phyloP scores from a whole-genome alignment of 495 filamentous ascomycete genomes.

The Cenococcum geophilum region DNA sequence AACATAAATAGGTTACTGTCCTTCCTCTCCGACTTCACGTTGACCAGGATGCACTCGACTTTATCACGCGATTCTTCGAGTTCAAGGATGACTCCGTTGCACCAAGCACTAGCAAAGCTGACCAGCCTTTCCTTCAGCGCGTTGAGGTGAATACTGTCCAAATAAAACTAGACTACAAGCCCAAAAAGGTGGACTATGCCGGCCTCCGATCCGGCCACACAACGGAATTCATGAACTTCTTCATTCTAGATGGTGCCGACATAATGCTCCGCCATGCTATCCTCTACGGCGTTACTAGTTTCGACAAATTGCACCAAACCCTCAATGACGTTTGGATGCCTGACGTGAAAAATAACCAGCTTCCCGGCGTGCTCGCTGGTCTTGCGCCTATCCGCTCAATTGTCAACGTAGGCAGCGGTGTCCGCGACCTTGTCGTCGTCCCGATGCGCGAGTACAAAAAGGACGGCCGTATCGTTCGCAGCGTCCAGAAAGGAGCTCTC shows the following conservation, averaged over 20 bases:
- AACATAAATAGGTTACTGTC: constrained; percentile 55
- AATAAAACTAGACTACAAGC: constrained; percentile 92
- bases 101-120: constrained; percentile 46
- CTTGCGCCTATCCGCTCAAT: constrained; percentile 83
- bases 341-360: constrained; percentile 83
- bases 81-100: constrained; percentile 76
- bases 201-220: constrained; percentile 96
- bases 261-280: constrained; percentile 85
- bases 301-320: constrained; percentile 77
- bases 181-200: constrained; percentile 90
- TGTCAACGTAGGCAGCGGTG: constrained; percentile 81
- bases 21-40: constrained; percentile 89
- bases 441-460: constrained; percentile 90
- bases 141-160: constrained; percentile 78
- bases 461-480: constrained; percentile 85
- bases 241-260: constrained; percentile 81
- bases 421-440: constrained; percentile 78
- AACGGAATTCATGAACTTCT: constrained; percentile 98
- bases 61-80: constrained; percentile 94
- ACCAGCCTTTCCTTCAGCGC: constrained; percentile 84
- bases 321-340: constrained; percentile 98
- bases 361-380: constrained; percentile 81
- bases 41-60: constrained; percentile 96
- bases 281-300: constrained; percentile 83
- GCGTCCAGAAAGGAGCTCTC: constrained; percentile 80